Evolutionary conservation across 31 red algal species (phyloP).

Genomic region (Bonnemaisonia californica): DNA sequence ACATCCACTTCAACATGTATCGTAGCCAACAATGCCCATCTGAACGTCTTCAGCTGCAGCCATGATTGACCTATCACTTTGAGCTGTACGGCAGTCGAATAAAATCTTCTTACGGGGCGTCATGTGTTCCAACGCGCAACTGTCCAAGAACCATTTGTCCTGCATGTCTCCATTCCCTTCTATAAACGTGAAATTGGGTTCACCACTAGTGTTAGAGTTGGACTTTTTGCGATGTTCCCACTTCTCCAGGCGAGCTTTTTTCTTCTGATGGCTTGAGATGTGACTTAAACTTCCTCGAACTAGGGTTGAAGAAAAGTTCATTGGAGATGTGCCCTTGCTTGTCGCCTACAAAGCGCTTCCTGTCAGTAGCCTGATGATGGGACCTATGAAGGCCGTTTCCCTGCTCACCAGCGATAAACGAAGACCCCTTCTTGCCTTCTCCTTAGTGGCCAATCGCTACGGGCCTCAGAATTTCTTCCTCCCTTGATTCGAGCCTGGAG

Average conservation of each 20-base stretch:
- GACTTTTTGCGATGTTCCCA: background rate
- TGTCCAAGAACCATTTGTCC: conserved; percentile 24
- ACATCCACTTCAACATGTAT: no score
- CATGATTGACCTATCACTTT: no score
- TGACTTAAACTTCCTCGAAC: background rate
- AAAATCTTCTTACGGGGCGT: no score
- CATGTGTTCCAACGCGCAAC: conserved; percentile 17
- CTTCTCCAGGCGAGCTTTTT: background rate
- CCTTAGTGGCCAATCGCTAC: no score
- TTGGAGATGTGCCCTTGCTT: conserved; percentile 22
- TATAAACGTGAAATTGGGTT: background rate
- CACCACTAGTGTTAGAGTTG: background rate
- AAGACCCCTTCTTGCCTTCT: background rate
- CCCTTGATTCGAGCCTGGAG: background rate
- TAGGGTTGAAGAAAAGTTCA: conserved; percentile 24
- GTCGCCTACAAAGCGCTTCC: background rate
- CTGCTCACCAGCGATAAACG: background rate
- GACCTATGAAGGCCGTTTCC: no score
- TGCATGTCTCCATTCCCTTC: background rate
- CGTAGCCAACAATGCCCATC: no score
- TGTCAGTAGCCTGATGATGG: background rate
- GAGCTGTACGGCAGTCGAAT: no score
- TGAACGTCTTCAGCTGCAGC: no score
- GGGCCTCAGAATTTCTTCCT: no score
- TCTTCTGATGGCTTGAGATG: background rate